Conservation (phyloP, 305 asterid species). For the Rubia balearica region DNA sequence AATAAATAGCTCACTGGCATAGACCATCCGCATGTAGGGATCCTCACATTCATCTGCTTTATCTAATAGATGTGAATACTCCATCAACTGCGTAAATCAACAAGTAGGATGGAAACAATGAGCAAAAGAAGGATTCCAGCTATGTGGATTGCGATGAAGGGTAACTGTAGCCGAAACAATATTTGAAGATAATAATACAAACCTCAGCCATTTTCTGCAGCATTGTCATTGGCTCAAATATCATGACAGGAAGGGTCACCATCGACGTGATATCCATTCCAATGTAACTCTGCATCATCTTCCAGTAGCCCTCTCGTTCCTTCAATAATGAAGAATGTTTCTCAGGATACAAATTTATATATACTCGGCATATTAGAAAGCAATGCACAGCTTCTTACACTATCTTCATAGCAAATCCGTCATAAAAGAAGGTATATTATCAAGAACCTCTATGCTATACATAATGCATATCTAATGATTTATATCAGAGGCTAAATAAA, state of each 20-base stretch:
- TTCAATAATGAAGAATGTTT: constrained; percentile 10
- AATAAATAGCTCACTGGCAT: constrained; percentile 30
- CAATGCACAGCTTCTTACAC: not conserved
- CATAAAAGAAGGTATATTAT: not conserved
- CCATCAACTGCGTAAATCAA: constrained; percentile 43
- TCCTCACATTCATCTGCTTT: constrained; percentile 63
- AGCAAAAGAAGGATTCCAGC: not conserved
- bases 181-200: constrained; percentile 14
- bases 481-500: not conserved
- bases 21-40: constrained; percentile 56
- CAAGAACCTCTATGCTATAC: not conserved
- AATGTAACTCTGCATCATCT: constrained; percentile 54
- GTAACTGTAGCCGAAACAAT: not conserved
- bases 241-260: constrained; percentile 64
- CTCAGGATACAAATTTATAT: not conserved
- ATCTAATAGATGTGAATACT: constrained; percentile 47
- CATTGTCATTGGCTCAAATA: constrained; percentile 72
- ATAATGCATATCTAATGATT: not conserved
- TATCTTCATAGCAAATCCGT: not conserved
- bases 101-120: not conserved
- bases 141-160: not conserved
- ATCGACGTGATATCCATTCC: constrained; percentile 56
- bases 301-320: constrained; percentile 56
- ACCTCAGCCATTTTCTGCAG: constrained; percentile 74
- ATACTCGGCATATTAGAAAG: not conserved